Percentiles rank a stretch among this genome's conserved stretches.
phyloP scores from a whole-genome alignment of 192 early-diverging fungal species.

The Linnemannia hyalina region DNA sequence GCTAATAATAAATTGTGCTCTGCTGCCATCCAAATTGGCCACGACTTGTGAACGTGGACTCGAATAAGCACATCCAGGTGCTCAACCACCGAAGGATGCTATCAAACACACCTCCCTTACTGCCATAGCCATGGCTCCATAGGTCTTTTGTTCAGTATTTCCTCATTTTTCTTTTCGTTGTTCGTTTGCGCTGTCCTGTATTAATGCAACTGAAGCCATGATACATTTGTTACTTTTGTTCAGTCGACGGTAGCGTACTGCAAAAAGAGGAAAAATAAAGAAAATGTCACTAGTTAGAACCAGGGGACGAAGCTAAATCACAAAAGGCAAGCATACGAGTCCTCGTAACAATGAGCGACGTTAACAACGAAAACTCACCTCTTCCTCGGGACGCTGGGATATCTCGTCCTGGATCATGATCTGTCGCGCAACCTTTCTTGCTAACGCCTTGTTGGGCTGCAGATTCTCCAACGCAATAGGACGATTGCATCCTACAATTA shows the following conservation, averaged over 20 bases:
- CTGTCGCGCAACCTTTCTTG: slow-evolving; percentile 61
- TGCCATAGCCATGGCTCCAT: background rate
- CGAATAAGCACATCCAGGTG: background rate
- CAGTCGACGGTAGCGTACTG: slow-evolving; percentile 52
- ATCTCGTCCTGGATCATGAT: slow-evolving; percentile 42
- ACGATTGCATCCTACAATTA: slow-evolving; percentile 56
- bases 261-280: background rate
- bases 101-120: background rate
- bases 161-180: slow-evolving; percentile 9
- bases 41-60: background rate
- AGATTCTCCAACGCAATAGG: slow-evolving; percentile 43
- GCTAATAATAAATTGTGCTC: background rate
- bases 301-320: background rate
- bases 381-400: slow-evolving; percentile 21
- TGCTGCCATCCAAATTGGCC: background rate
- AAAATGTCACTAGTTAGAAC: background rate
- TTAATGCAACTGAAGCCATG: background rate
- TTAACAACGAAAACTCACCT: slow-evolving; percentile 19
- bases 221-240: background rate
- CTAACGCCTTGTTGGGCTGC: slow-evolving; percentile 59
- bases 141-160: background rate
- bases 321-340: background rate
- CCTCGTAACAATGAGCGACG: background rate
- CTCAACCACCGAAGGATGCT: background rate
- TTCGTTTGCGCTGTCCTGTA: background rate